Evolutionary conservation across 2,329 filamentous ascomycete species (phyloP), one percentile per base, ranked within the genome.

Genomic region (Endothia cerciana): DNA sequence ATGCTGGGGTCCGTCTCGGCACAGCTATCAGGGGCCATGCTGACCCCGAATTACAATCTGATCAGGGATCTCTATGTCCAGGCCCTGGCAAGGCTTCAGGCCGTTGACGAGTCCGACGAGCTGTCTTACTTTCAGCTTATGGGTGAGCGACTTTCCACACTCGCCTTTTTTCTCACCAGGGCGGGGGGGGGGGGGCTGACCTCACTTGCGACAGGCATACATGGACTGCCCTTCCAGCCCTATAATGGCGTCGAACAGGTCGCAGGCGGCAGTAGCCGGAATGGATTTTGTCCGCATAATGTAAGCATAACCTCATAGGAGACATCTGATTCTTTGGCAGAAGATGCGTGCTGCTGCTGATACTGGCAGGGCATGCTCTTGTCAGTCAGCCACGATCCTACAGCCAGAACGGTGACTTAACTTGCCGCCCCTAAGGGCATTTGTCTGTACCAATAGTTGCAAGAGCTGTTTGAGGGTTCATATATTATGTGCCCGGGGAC

Each of bases 41-140:
- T 65, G 41, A 65, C 45, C 22, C 33, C 33, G 6, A n/a, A 36
- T 47, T 51, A 45, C 11, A 19, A 25, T 51, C 22, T 36, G 6
- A 5, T 36, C 36, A 78, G 83, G 82, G 81, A 85, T 58, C 76
- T 86, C 6, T 83, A 83, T 69, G 76, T 86, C 30, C 79, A 78
- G 49, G 80, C 81, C 15, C 71, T 86, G 22, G 72, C 74, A 43
- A 74, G 77, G 28, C 76, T 86, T 68, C 79, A 85, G 64, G 74
- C 75, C 2, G 73, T 72, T 36, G 71, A 79, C 65, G 74, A 81
- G 62, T 71, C 74, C 5, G 78, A 85, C 45, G 75, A 77, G 57
- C 69, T 77, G 64, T 86, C 84, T 1, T 86, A 80, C 72, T 86
- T 84, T 70, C 79, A 83, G 63, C 73, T 87, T 65, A 73, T 76